Percentiles rank a stretch among this genome's conserved stretches.
Conservation (phyloP, 202 grass and related monocot species). For the Schoenoplectus tabernaemontani region DNA sequence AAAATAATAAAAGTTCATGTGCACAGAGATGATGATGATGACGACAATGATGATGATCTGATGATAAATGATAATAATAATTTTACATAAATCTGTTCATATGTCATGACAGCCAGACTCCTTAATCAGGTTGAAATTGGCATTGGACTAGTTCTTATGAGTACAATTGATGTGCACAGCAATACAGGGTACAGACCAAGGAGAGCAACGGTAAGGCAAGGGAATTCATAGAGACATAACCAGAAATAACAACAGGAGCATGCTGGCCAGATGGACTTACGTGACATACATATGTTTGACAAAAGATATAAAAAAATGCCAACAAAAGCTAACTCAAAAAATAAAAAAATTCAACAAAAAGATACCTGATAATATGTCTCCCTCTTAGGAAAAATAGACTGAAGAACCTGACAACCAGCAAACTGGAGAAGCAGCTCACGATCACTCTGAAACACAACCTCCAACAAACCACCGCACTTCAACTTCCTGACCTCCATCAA, state of each 20-base stretch:
- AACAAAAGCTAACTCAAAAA: slow-evolving; percentile 12
- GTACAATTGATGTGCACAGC: not conserved
- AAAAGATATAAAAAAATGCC: not conserved
- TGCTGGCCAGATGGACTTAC: not conserved
- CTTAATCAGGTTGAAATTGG: slow-evolving; percentile 4
- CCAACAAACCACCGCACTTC: slow-evolving; percentile 63
- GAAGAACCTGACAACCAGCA: slow-evolving; percentile 71
- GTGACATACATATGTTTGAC: not conserved
- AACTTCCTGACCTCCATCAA: slow-evolving; percentile 43
- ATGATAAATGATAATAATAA: not conserved
- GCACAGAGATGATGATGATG: not conserved
- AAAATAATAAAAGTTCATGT: slow-evolving; percentile 25
- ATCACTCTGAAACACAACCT: slow-evolving; percentile 95
- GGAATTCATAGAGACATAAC: not conserved
- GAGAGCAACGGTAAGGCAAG: not conserved
- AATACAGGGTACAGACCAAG: not conserved
- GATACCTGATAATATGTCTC: slow-evolving; percentile 91
- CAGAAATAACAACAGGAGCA: not conserved
- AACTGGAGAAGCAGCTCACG: slow-evolving; percentile 70
- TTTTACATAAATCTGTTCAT: not conserved
- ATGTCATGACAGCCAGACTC: not conserved
- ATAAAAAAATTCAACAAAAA: slow-evolving; percentile 18
- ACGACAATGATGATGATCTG: not conserved
- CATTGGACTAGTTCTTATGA: not conserved
- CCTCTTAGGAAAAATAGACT: slow-evolving; percentile 83